Conservation (phyloP, 2,329 filamentous ascomycete species). For the Bimuria novae-zelandiae region DNA sequence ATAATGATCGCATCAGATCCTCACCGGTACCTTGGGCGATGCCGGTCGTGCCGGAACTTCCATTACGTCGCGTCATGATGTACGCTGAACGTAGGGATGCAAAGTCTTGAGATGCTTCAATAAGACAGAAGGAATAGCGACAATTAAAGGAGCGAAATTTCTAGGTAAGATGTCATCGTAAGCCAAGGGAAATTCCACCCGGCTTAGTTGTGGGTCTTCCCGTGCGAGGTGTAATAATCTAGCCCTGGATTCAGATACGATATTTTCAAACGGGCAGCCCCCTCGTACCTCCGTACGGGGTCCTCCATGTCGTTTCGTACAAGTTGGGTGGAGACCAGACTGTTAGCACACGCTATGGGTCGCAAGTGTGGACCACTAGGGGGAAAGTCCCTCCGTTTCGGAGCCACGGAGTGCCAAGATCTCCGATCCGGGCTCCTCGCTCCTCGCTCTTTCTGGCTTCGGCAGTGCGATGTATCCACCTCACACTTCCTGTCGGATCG, state of each 20-base stretch:
- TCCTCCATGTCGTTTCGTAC: not conserved
- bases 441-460: not conserved
- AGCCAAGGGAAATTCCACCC: not conserved
- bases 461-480: not conserved
- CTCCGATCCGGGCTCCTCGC: not conserved
- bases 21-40: conserved; percentile 1
- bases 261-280: too few species aligned
- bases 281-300: not conserved
- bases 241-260: not conserved
- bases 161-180: too few species aligned
- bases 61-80: conserved; percentile 4
- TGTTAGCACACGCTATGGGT: not conserved
- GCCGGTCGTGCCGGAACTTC: not conserved
- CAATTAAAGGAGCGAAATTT: too few species aligned
- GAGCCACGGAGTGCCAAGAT: conserved; percentile 1
- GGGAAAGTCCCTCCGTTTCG: not conserved
- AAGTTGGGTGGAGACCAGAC: not conserved
- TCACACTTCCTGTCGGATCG: not conserved
- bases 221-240: too few species aligned
- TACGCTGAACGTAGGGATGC: too few species aligned
- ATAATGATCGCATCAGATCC: not conserved
- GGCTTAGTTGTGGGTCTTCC: too few species aligned
- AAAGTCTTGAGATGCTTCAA: too few species aligned
- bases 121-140: too few species aligned
- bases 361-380: not conserved